These are phyloP conservation scores for Solanum infundibuliforme DNA, from an alignment of 257 asterid genomes.

Conservation along the genomic window DNA sequence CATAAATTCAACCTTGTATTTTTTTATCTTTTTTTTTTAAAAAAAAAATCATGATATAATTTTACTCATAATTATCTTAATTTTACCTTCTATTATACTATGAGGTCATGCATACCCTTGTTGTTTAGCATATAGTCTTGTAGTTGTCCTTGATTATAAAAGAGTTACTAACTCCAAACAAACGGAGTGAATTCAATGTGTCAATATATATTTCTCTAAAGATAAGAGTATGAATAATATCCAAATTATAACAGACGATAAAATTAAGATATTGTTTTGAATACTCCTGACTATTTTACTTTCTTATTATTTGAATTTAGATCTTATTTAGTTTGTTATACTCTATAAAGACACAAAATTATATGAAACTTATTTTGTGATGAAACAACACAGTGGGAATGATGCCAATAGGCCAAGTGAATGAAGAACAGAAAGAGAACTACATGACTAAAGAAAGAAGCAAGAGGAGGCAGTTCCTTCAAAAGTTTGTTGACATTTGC, in stretches of 20 bases:
- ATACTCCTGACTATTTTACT: not conserved
- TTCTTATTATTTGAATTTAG: not conserved
- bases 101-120: not conserved
- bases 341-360: not conserved
- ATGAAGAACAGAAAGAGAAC: constrained; percentile 40
- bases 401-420: constrained; percentile 48
- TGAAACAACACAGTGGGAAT: constrained; percentile 57
- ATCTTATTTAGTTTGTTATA: not conserved
- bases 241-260: not conserved
- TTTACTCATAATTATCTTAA: not conserved
- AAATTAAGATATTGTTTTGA: not conserved
- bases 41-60: not conserved
- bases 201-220: not conserved
- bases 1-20: not conserved
- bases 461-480: constrained; percentile 45
- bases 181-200: not conserved
- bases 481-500: constrained; percentile 39
- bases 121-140: not conserved
- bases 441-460: constrained; percentile 34
- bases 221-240: not conserved
- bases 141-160: not conserved
- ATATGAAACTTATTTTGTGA: not conserved
- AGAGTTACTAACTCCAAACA: not conserved
- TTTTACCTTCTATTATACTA: not conserved
- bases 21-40: too few relatives aligned